Base-by-base conservation (phyloP, 1,284 basidiomycete species). In the Trametes hirsuta region DNA sequence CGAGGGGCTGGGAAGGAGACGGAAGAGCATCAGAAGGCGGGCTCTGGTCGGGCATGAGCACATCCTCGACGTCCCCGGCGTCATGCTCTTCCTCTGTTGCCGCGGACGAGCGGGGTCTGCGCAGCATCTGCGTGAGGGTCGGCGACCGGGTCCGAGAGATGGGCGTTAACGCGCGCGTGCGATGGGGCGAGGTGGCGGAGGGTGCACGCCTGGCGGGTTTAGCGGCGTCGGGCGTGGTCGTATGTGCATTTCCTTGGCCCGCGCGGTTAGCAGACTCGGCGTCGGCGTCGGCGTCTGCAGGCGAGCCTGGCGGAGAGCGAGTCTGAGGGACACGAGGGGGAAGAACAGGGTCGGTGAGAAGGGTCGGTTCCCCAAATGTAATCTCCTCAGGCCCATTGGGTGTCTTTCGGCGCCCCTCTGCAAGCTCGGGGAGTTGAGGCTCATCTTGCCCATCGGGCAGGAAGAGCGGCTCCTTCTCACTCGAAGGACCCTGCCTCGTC, bases 401-500 rank as follows among this genome's bases (percentile, higher is more conserved):
- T 4, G 8, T 30, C 30, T 8, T 30, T 1, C 5, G 30, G 30
- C 30, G 30, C 30, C 30, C 30, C 30, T 30, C 30, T 30, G 8
- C 30, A 30, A 30, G 30, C 30, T 30, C 30, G n/a, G 24, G 6
- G 6, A 14, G 44, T 1, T 39, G 22, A 10, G 25, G n/a, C 1
- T 46, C 50, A 0, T 57, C 56, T 5, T 21, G 36, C 6, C 34
- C 21, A 6, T 60, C 60, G 5, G 55, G 53, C 3, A 66, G 45
- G 36, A 64, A 66, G 22, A 66, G 55, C 0, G 60, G 65, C 5
- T 53, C 48, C 46, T 49, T 52, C 35, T 50, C 36, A 8, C 8
- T 30, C 30, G 1, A 30, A 1, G 30, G 2, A 30, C 30, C 30
- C 30, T 30, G 30, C 30, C 30, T 8, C 4, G 30, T 8, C 30